Conservation (phyloP, 1,284 basidiomycete species). For the Pseudozyma thailandica region DNA sequence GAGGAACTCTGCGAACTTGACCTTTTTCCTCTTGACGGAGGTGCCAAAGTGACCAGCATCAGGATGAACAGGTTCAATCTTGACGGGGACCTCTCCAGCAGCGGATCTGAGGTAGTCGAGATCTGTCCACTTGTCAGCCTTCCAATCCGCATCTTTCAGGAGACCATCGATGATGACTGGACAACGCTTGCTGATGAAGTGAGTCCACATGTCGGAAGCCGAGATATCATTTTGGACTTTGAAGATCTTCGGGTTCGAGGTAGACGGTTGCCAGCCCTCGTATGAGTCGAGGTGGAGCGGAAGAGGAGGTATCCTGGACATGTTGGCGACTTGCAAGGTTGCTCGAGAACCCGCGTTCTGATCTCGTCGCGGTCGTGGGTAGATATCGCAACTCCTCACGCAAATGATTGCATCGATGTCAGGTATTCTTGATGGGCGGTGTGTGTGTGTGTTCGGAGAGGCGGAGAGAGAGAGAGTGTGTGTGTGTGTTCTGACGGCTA, state of each 20-base stretch:
- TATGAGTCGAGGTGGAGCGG: constrained; percentile 35
- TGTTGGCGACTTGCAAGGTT: background rate
- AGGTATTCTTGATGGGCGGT: too few relatives aligned
- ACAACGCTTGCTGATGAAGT: constrained; percentile 53
- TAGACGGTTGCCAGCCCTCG: constrained; percentile 26
- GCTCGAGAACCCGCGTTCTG: background rate
- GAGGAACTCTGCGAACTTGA: constrained; percentile 52
- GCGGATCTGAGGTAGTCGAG: constrained; percentile 44
- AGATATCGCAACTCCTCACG: too few relatives aligned
- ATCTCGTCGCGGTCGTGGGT: too few relatives aligned
- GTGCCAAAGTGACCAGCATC: constrained; percentile 60
- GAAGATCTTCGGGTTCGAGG: constrained; percentile 18
- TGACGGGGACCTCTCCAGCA: constrained; percentile 58
- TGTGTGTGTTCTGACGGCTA: background rate
- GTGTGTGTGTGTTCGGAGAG: too few relatives aligned
- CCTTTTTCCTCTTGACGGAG: constrained; percentile 41
- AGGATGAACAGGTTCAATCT: constrained; percentile 64
- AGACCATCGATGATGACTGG: constrained; percentile 62
- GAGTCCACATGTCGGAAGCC: constrained; percentile 54
- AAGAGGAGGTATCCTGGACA: constrained; percentile 35
- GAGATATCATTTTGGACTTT: constrained; percentile 31
- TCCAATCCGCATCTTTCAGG: constrained; percentile 51
- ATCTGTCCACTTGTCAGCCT: constrained; percentile 58
- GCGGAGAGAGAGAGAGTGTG: background rate
- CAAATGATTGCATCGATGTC: too few relatives aligned